Evolutionary conservation across 1,284 basidiomycete species (phyloP).

Genomic region (Mycena citricolor): DNA sequence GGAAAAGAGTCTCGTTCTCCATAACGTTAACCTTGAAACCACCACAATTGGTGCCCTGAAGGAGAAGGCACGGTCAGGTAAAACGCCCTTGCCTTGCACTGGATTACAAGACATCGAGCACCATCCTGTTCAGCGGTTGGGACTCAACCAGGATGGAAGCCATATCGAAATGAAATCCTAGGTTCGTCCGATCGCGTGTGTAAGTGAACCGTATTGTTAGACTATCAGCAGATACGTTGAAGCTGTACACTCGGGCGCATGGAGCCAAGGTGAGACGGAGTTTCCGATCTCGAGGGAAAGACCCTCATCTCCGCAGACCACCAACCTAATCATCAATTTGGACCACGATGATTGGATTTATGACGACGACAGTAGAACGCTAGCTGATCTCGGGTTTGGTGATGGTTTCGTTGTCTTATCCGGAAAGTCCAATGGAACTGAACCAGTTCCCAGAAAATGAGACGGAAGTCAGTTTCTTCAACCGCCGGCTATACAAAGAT

Average conservation of each 20-base stretch:
- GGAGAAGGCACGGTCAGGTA: conserved; percentile 66
- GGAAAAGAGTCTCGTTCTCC: conserved; percentile 85
- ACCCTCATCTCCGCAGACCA: conserved; percentile 57
- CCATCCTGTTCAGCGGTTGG: conserved; percentile 54
- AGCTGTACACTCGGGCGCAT: conserved; percentile 93
- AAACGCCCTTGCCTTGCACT: conserved; percentile 12
- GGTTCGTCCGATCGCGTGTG: conserved; percentile 45
- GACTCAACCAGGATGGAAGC: conserved; percentile 80
- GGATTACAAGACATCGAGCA: conserved; percentile 17
- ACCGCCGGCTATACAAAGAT: conserved; percentile 68
- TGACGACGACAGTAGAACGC: conserved; percentile 58
- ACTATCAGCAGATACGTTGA: conserved; percentile 74
- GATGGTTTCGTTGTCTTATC: conserved; percentile 28
- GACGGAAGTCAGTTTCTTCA: conserved; percentile 91
- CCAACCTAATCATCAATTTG: conserved; percentile 93
- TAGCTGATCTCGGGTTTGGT: conserved; percentile 79
- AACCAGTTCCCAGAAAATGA: conserved; percentile 76
- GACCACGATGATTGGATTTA: conserved; percentile 94
- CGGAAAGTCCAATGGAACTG: too few relatives aligned
- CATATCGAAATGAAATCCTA: conserved; percentile 71
- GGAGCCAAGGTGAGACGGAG: conserved; percentile 79
- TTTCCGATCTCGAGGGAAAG: too few relatives aligned
- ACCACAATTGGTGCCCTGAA: conserved; percentile 81
- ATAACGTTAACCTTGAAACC: conserved; percentile 76
- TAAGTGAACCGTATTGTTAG: neutral